phyloP scores from a whole-genome alignment of 805 yeast species.

The Lipomyces starkeyi region DNA sequence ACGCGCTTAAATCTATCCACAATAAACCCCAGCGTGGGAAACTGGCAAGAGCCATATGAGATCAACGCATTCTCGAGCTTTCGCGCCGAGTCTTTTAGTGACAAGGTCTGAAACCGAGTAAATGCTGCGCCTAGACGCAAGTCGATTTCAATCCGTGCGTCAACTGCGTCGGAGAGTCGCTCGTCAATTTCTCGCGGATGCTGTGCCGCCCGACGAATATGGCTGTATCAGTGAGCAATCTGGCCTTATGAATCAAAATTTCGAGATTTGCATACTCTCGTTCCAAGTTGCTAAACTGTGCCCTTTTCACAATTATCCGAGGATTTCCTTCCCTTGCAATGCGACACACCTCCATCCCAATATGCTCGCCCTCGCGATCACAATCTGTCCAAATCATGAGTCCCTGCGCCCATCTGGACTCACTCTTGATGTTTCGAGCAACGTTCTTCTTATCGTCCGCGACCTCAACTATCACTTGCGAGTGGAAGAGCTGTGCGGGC shows the following conservation, averaged over 20 bases:
- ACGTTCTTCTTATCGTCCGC: conserved; percentile 52
- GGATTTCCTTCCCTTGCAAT: conserved; percentile 66
- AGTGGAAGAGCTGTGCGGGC: conserved; percentile 56
- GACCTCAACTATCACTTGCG: conserved; percentile 41
- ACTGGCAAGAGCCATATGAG: conserved; percentile 94
- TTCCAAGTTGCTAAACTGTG: conserved; percentile 87
- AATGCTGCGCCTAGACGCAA: conserved; percentile 87
- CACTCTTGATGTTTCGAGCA: conserved; percentile 68
- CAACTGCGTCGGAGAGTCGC: conserved; percentile 80
- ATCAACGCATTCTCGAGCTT: conserved; percentile 47
- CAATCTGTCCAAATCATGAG: conserved; percentile 99
- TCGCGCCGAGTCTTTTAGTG: conserved; percentile 42
- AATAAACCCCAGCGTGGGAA: conserved; percentile 95
- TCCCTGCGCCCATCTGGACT: conserved; percentile 63
- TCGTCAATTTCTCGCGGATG: conserved; percentile 68
- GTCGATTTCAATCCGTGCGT: conserved; percentile 85
- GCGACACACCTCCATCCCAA: conserved; percentile 79
- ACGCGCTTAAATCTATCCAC: conserved; percentile 88
- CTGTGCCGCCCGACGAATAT: conserved; percentile 75
- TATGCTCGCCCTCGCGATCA: conserved; percentile 94
- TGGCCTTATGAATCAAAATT: background rate
- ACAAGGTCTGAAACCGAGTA: conserved; percentile 75
- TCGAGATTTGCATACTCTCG: conserved; percentile 42
- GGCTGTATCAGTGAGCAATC: conserved; percentile 46
- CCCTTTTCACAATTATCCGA: conserved; percentile 64